Evolutionary conservation across 768 basidiomycete species (phyloP).

Genomic region (Termitomyces sp.): DNA sequence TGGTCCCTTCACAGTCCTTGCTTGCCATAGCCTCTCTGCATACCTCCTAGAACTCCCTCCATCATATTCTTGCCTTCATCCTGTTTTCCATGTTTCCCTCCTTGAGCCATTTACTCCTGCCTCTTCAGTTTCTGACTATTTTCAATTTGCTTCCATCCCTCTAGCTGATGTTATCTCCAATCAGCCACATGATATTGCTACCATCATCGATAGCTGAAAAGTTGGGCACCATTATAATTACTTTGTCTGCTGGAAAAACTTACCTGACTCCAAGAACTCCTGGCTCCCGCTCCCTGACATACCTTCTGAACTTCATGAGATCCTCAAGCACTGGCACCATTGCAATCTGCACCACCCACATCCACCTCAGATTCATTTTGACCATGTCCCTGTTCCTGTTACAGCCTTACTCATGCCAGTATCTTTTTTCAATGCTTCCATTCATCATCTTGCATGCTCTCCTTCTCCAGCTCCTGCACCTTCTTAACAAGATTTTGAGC

Average conservation of each 20-base stretch:
- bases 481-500: no score
- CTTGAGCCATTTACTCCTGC: no score
- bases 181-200: neutral
- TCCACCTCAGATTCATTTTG: no score
- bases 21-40: neutral
- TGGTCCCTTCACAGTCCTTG: slow-evolving; percentile 3
- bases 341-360: no score
- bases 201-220: slow-evolving; percentile 3
- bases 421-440: no score
- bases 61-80: neutral
- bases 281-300: neutral
- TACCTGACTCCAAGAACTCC: neutral
- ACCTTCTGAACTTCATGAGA: no score
- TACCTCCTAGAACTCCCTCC: slow-evolving; percentile 1
- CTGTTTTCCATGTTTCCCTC: no score
- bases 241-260: neutral
- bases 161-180: neutral
- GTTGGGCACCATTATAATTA: neutral
- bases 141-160: neutral
- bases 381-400: no score
- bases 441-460: no score
- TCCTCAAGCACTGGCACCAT: no score
- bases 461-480: no score
- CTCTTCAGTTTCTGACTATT: neutral
- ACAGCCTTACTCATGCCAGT: no score